A percentile compares a stretch with the other conserved stretches of the same genome.
These are phyloP conservation scores for Moesziomyces parantarcticus DNA, from an alignment of 1,284 basidiomycete species.

Conservation along the genomic window DNA sequence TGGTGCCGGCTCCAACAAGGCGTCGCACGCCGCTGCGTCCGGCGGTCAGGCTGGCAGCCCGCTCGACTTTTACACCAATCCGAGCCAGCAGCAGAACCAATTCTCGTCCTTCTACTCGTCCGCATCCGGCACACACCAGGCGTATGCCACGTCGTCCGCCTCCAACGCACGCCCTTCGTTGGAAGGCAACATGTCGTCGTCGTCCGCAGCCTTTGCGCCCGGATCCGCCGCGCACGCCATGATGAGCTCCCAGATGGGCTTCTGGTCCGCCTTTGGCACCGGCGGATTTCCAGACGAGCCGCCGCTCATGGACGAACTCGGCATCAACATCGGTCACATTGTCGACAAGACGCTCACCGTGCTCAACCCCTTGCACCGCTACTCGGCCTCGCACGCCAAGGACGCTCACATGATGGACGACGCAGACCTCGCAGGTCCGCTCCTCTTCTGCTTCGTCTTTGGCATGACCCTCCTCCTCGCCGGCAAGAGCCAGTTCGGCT, in stretches of 20 bases:
- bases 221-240: conserved; percentile 48
- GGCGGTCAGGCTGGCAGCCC: conserved; percentile 28
- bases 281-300: conserved; percentile 67
- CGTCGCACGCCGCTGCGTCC: conserved; percentile 22
- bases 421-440: conserved; percentile 94
- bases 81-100: conserved; percentile 19
- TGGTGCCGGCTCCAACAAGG: conserved; percentile 27
- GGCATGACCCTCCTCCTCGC: conserved; percentile 74
- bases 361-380: conserved; percentile 85
- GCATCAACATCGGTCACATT: conserved; percentile 97
- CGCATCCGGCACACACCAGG: conserved; percentile 22
- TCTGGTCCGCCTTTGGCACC: conserved; percentile 66
- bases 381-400: conserved; percentile 69
- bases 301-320: conserved; percentile 76
- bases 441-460: conserved; percentile 88
- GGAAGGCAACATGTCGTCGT: conserved; percentile 61
- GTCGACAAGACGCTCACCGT: conserved; percentile 92
- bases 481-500: conserved; percentile 97
- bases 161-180: conserved; percentile 47
- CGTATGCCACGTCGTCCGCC: conserved; percentile 27
- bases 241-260: conserved; percentile 59
- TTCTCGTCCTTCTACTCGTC: conserved; percentile 43
- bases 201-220: conserved; percentile 34
- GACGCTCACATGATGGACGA: conserved; percentile 99
- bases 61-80: conserved; percentile 47